Evolutionary conservation across 192 early-diverging fungal species (phyloP), one percentile per base, ranked within the genome.

Genomic region (Podila epigama): DNA sequence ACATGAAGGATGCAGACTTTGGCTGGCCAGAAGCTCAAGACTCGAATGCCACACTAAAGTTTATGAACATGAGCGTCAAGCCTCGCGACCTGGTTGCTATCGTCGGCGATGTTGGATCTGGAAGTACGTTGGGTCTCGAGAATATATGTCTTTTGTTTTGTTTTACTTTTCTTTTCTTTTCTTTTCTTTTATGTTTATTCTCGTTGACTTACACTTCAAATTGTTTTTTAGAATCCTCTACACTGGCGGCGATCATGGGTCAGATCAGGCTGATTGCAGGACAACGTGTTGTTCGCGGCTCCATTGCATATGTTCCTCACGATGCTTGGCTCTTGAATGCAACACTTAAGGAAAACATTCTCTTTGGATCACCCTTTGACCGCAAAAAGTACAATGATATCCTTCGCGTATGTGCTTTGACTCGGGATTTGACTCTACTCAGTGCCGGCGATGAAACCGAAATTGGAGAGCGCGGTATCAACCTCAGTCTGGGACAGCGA

Each of bases 291-390:
- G 62, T 92, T 44, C 83, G 80, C 63, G 89, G 91, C 16, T 81
- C 82, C 34, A 80, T 86, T 3, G 83, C 84, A 13, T 91, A 89
- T 82, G 83, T 88, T 35, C 83, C 87, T 15, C 91, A 92, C 63
- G 86, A 88, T 64, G 87, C 88, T 0, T 93, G 92, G 90, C 62
- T 93, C 8, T 66, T 92, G 51, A 93, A 92, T 69, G 71, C 84
- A 2, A 89, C 92, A 1, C 72, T 95, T n/a, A 84, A 87, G 20
- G 89, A 89, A 8, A 96, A 96, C 63, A 89, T 95, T 81, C 41
- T 94, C 31, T 94, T 96, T 82, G 93, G 94, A 0, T 85, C 82
- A 8, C 53, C 70, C 1, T 89, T 81, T 42, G 85, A 96, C 51
- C 63, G 66, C 18, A 57, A 66, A 52, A 79, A 66, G 13, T 94